These are phyloP conservation scores for Castanopsis chinensis DNA, from an alignment of 306 rosid species.

Conservation along the genomic window DNA sequence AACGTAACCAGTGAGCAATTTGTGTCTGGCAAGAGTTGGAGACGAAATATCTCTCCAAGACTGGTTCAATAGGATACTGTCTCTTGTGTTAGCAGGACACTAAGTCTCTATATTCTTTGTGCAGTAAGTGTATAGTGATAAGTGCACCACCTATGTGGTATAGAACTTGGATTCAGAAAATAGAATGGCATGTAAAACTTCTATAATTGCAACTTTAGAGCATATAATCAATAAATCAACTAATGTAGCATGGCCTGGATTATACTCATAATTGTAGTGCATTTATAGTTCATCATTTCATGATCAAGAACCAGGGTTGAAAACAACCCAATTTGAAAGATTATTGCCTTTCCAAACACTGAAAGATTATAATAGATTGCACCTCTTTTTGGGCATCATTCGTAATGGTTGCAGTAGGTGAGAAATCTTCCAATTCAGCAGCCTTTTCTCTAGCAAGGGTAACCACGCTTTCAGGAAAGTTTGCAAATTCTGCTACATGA, in stretches of 20 bases:
- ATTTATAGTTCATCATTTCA: not conserved
- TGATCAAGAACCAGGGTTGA: not conserved
- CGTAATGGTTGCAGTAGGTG: slow-evolving; percentile 49
- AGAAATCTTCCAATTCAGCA: slow-evolving; percentile 92
- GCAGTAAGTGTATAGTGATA: not conserved
- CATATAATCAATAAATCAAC: not conserved
- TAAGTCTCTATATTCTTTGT: not conserved
- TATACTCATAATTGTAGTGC: not conserved
- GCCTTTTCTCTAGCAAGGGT: slow-evolving; percentile 96
- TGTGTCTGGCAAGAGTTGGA: no score
- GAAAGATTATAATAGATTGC: slow-evolving; percentile 3
- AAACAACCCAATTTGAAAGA: not conserved
- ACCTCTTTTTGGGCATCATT: slow-evolving; percentile 54
- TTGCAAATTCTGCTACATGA: slow-evolving; percentile 97
- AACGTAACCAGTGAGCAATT: no score
- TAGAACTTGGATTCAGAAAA: not conserved
- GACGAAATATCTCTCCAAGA: not conserved
- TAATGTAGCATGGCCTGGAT: not conserved
- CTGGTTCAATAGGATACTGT: not conserved
- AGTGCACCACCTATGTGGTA: not conserved
- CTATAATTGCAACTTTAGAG: not conserved
- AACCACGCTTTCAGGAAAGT: slow-evolving; percentile 87
- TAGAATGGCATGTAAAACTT: not conserved
- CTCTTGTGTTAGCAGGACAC: not conserved
- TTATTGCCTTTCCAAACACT: slow-evolving; percentile 14